A percentile compares a stretch with the other conserved stretches of the same genome.
Conservation (phyloP, 2,329 filamentous ascomycete genomes). For the Thermomyces lanuginosus region DNA sequence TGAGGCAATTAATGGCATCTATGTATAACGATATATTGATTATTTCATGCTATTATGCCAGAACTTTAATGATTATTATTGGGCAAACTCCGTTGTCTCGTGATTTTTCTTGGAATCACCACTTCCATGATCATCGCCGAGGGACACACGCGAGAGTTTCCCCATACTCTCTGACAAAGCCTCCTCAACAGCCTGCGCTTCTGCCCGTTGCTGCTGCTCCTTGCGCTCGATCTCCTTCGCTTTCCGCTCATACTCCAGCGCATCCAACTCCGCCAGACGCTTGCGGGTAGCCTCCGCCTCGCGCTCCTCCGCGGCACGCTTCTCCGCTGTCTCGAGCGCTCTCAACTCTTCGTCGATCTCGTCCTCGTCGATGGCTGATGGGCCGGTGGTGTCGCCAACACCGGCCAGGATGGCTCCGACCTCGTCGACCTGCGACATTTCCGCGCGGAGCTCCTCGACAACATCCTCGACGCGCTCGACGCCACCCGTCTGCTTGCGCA, state of each 20-base stretch:
- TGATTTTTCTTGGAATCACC: no score
- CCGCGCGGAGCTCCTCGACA: slow-evolving; percentile 57
- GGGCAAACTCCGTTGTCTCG: no score
- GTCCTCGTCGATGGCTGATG: slow-evolving; percentile 56
- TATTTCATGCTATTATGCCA: no score
- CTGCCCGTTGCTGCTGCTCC: slow-evolving; percentile 19
- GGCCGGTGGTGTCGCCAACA: slow-evolving; percentile 28
- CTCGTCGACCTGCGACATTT: slow-evolving; percentile 72
- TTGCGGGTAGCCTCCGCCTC: slow-evolving; percentile 33
- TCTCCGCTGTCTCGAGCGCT: slow-evolving; percentile 48
- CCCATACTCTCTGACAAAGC: slow-evolving; percentile 23
- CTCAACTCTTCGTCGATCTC: slow-evolving; percentile 83
- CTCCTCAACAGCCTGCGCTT: slow-evolving; percentile 14
- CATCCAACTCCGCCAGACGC: slow-evolving; percentile 35
- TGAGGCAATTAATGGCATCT: no score
- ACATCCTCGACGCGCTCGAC: slow-evolving; percentile 59
- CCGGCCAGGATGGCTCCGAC: slow-evolving; percentile 63
- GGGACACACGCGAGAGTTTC: slow-evolving; percentile 26
- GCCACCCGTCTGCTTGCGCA: slow-evolving; percentile 67
- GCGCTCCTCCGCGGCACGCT: slow-evolving; percentile 31
- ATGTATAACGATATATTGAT: no score
- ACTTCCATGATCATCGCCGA: slow-evolving; percentile 17
- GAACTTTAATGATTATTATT: no score
- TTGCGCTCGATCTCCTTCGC: slow-evolving; percentile 25
- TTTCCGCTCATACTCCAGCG: no score